phyloP scores from a whole-genome alignment of 106 monocot species.

The Apostasia ramifera region DNA sequence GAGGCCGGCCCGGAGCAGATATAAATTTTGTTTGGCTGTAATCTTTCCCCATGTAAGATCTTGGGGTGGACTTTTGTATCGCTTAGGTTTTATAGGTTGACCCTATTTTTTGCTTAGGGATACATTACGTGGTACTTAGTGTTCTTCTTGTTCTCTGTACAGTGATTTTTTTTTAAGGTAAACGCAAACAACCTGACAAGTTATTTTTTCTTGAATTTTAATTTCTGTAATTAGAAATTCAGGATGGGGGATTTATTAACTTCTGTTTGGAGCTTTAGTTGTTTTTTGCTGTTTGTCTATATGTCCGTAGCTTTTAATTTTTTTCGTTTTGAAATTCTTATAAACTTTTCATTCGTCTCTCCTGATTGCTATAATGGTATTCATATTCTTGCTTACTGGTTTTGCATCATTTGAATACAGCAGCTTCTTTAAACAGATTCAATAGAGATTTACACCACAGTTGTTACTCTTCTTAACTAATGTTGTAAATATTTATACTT shows the following conservation, averaged over 20 bases:
- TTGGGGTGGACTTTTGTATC: slow-evolving; percentile 5
- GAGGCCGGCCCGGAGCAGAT: not conserved
- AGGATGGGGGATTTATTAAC: not conserved
- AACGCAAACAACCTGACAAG: not conserved
- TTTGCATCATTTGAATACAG: too few species aligned
- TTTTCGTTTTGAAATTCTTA: too few species aligned
- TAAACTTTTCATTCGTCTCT: too few species aligned
- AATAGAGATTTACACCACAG: too few species aligned
- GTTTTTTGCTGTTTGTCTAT: too few species aligned
- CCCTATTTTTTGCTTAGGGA: slow-evolving; percentile 25
- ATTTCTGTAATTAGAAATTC: not conserved
- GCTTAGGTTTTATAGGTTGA: slow-evolving; percentile 24
- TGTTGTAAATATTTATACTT: too few species aligned
- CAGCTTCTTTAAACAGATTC: too few species aligned
- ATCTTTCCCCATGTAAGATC: not conserved
- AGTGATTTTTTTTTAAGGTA: slow-evolving; percentile 8
- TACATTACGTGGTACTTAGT: slow-evolving; percentile 10
- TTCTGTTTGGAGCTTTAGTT: not conserved
- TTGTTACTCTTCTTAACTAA: too few species aligned
- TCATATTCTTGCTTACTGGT: too few species aligned
- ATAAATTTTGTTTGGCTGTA: slow-evolving; percentile 7
- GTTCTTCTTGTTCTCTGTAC: slow-evolving; percentile 20
- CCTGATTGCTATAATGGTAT: too few species aligned
- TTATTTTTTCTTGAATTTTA: not conserved
- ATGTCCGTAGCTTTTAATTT: too few species aligned